Evolutionary conservation across 768 basidiomycete species (phyloP), one percentile per base, ranked within the genome.

Genomic region (Lactarius indigo): DNA sequence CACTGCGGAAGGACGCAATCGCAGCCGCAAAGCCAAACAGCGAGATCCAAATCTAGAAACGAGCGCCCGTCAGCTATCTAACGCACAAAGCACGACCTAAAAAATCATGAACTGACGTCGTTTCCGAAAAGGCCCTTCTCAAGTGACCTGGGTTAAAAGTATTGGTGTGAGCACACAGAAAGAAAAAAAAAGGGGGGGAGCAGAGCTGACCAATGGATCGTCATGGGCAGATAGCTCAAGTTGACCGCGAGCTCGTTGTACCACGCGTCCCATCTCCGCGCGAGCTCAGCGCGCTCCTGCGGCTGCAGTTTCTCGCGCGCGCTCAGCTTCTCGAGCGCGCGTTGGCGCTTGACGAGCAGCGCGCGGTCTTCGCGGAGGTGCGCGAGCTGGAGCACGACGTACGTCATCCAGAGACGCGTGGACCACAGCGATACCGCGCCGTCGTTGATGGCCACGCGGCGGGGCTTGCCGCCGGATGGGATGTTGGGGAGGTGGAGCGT

Each of bases 391-490:
- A 96, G 84, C 35, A 88, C 69, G 50, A 92, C 81, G 72, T 95
- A 95, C 28, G 84, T 75, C 2, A 87, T 88, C 94, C 92, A 96
- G 74, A 87, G 90, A 26, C 93, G 87, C 62, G 83, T 85, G 17
- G 91, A 92, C 90, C 89, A 91, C 61, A 88, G 70, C 3, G 82
- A 80, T 44, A 94, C 74, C 31, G 74, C 75, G 39, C 79, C 77
- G 9, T 82, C 68, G 64, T 87, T 77, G 50, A 91, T 73, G 7
- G 70, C 73, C 57, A 86, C 76, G 28, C 1, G 42, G 2, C 23
- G 52, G 20, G 30, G 73, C 76, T 68, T 80, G 82, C 13, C 54
- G 82, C 13, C 50, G 31, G 61, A 59, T 57, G 84, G 75, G n/a
- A 81, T 78, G n/a, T n/a, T n/a, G 9, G 70, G 64, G 12, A 66